Evolutionary conservation across 306 rosid species (phyloP), one percentile per base, ranked within the genome.

Genomic region (Sicyos edulis): DNA sequence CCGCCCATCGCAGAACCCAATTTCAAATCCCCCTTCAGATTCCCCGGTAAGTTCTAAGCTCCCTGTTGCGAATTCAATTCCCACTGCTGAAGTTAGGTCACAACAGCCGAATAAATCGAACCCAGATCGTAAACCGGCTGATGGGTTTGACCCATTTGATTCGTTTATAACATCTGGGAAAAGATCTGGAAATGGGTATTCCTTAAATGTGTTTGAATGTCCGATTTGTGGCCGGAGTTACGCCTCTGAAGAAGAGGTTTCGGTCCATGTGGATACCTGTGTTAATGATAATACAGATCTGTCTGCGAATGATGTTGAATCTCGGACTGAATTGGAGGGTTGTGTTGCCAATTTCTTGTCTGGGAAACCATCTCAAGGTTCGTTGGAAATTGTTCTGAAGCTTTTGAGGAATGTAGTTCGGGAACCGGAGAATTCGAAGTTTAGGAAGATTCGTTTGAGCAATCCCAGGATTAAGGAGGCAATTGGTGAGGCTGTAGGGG

Each of bases 401-500:
- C 70, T 95, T 76, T 67, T 91, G 83, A 84, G 78, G 84, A 95
- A 95, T 70, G 74, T 95, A 47, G 88, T 72, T 19, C 82, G 76
- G 85, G 99, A 95, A 50, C 99, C 97, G 16, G 96, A 84, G 71
- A 91, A 89, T 70, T 84, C 82, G 1, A 95, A 89, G 86, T 95
- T 87, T 64, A 83, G 99, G 85, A 88, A 74, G 80, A 81, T 95
- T 45, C 81, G 99, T 77, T 53, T 95, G 96, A 76, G 84, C 15
- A 95, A 95, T 83, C 89, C 95, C 0, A 95, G 89, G 87, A 87
- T 95, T 5, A 83, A 86, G 75, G 99, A 87, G 73, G 84, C 96
- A 51, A 70, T 95, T 74, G 84, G 75, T 42, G 96, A 87, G 20
- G 92, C 80, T 67, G 77, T 61, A 0, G 97, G 99, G 8, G 99